Conservation (phyloP, 2,329 filamentous ascomycete genomes). For the Penicillium vulpinum region DNA sequence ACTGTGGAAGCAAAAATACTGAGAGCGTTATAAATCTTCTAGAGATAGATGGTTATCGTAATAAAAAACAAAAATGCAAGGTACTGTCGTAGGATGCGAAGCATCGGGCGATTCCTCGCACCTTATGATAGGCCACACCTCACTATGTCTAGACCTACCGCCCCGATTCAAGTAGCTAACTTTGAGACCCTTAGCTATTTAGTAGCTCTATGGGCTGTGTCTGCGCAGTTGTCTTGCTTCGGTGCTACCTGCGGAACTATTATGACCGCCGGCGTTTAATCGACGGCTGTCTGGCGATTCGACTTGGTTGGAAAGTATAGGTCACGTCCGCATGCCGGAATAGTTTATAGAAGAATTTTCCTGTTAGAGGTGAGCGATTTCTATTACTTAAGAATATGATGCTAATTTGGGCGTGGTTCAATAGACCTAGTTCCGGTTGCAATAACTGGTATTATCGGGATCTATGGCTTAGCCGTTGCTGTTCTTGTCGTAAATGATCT, state of each 20-base stretch:
- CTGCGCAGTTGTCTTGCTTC: conserved; percentile 85
- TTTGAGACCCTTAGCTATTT: conserved; percentile 64
- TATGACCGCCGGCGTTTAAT: conserved; percentile 97
- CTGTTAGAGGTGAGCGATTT: too few relatives aligned
- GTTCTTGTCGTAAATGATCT: conserved; percentile 82
- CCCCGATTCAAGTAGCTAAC: not conserved
- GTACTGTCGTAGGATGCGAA: too few relatives aligned
- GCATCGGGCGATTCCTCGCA: too few relatives aligned
- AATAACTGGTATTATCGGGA: conserved; percentile 99
- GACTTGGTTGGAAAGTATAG: conserved; percentile 99
- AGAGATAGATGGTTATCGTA: too few relatives aligned
- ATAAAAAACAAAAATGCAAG: too few relatives aligned
- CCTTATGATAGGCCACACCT: too few relatives aligned
- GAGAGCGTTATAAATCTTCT: too few relatives aligned
- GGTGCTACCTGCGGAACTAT: conserved; percentile 98
- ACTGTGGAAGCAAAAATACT: too few relatives aligned
- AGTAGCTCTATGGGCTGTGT: conserved; percentile 97
- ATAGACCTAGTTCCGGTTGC: conserved; percentile 98
- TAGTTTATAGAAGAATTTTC: too few relatives aligned
- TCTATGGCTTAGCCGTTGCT: conserved; percentile 90
- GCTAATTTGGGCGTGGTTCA: conserved; percentile 17
- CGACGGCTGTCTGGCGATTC: conserved; percentile 96
- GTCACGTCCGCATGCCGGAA: conserved; percentile 32
- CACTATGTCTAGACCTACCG: conserved; percentile 3
- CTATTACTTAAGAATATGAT: too few relatives aligned